Conservation (phyloP, 495 filamentous ascomycete species). For the Rhizodiscina lignyota region DNA sequence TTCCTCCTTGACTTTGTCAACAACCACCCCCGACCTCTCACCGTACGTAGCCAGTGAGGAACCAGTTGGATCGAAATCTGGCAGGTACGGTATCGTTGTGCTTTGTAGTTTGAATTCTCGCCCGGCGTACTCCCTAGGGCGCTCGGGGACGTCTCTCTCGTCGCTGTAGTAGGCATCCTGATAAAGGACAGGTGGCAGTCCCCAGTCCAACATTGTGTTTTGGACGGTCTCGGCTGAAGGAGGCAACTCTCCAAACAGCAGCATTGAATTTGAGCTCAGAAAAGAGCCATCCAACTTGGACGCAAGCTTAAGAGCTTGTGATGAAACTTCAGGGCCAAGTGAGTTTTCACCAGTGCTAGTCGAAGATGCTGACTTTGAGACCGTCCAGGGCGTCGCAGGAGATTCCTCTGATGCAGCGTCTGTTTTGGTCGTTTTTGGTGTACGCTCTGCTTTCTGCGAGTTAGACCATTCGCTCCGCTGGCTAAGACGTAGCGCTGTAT, state of each 20-base stretch:
- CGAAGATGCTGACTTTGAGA: no score
- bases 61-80: conserved; percentile 57
- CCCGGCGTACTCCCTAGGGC: conserved; percentile 70
- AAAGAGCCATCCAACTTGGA: not conserved
- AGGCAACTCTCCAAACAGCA: conserved; percentile 16
- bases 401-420: no score
- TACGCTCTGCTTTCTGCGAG: conserved; percentile 18
- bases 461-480: conserved; percentile 39
- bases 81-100: conserved; percentile 56
- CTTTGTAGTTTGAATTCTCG: conserved; percentile 71
- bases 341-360: not conserved
- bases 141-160: conserved; percentile 71
- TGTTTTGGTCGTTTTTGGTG: conserved; percentile 2
- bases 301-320: not conserved
- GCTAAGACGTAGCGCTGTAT: conserved; percentile 48
- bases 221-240: conserved; percentile 19
- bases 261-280: conserved; percentile 3
- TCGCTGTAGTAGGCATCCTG: conserved; percentile 77
- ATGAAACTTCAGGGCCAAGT: not conserved
- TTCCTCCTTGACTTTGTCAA: conserved; percentile 35
- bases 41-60: conserved; percentile 37
- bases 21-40: conserved; percentile 25
- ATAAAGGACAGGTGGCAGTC: conserved; percentile 46
- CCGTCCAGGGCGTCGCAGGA: no score
- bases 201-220: conserved; percentile 15